Percentiles rank a stretch among this genome's conserved stretches.
phyloP scores from a whole-genome alignment of 345 rosid genomes.

The Eucalyptus sp. region DNA sequence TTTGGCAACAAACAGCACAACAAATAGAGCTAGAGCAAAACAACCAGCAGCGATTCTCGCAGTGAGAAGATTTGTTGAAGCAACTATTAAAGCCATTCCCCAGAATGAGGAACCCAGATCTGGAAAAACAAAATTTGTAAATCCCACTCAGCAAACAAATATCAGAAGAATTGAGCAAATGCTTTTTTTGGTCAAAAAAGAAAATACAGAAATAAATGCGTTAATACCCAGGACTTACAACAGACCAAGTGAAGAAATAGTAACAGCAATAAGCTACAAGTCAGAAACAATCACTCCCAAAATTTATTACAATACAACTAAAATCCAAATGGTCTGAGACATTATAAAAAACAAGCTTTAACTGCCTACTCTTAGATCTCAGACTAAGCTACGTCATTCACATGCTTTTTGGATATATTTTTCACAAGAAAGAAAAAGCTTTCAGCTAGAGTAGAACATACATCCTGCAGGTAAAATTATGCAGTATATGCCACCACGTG shows the following conservation, averaged over 20 bases:
- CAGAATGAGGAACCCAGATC: constrained; percentile 99
- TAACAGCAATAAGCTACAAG: neutral
- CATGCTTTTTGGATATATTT: neutral
- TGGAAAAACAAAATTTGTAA: constrained; percentile 8
- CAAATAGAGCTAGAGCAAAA: constrained; percentile 57
- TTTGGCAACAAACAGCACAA: constrained; percentile 82
- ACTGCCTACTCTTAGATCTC: neutral
- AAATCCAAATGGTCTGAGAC: neutral
- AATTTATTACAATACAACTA: neutral
- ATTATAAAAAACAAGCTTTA: neutral
- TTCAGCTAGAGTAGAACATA: constrained; percentile 12
- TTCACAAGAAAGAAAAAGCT: neutral
- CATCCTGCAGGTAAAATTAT: constrained; percentile 98
- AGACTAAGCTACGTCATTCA: neutral
- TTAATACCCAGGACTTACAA: neutral
- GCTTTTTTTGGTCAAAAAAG: neutral
- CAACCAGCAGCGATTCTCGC: constrained; percentile 96
- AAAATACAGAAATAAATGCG: neutral
- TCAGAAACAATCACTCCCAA: neutral
- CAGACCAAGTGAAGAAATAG: neutral
- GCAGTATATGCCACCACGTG: constrained; percentile 94
- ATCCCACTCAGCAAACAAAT: neutral
- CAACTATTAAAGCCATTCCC: constrained; percentile 97
- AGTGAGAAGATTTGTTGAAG: constrained; percentile 74
- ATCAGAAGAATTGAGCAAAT: neutral